Base-by-base conservation (phyloP, 108 stramenopile genomes). In the Aurantiochytrium sp. region DNA sequence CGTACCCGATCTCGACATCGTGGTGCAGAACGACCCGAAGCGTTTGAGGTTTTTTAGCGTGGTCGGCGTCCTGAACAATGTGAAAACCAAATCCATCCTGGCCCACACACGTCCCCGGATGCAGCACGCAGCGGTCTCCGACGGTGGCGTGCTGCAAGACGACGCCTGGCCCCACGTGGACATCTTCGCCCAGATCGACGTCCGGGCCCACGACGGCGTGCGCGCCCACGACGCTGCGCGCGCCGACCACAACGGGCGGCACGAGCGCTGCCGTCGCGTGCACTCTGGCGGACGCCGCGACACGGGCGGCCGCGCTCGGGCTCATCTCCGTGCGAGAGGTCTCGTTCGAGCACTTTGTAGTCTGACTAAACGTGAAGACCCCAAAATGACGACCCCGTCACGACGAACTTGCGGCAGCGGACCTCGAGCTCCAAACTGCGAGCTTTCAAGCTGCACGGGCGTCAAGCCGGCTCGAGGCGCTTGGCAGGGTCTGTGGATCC, bases 1-100 rank as follows among this genome's bases (percentile, higher is more conserved):
- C 76, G 45, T 53, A 83, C 76, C 76, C 76, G n/a, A 83, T 83
- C 76, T 83, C 76, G n/a, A 83, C 76, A 45, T 83, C 76, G 49
- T 47, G 14, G 25, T 53, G 23, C n/a, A 83, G 23, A 6, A 83
- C 51, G 45, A 83, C 76, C 16, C 49, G 51, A 23, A 83, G 76
- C 49, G 76, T 83, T 23, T 83, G 76, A 8, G 76, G 76, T 35
- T 83, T 83, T 23, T 83, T 83, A 8, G 45, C 76, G 10, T 55
- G 76, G 49, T 47, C 51, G 25, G 10, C 76, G 76, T 6, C 6
- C 8, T 69, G 21, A 1, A 18, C 76, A 23, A 83, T 23, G 25
- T 83, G 49, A 45, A 83, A 83, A 12, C 76, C 76, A 35, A 83
- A 83, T 12, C 76, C 76, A 23, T 83, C 76, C 51, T 83, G 76